These are phyloP conservation scores for Pleurotus eryngii DNA, from an alignment of 768 basidiomycete genomes.

Conservation along the genomic window DNA sequence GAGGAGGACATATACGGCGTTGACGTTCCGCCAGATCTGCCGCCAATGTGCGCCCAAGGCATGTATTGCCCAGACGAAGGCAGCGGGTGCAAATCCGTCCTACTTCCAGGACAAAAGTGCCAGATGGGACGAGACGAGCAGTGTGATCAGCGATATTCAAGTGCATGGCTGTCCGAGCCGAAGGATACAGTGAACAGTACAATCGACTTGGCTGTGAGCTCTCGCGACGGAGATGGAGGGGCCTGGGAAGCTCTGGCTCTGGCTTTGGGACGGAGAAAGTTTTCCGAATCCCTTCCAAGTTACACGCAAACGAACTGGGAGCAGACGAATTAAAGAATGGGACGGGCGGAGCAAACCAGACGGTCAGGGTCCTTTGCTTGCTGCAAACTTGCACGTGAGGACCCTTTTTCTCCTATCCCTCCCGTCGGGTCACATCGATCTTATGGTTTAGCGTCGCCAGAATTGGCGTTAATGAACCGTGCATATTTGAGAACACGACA, in stretches of 20 bases:
- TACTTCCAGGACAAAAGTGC: conserved; percentile 43
- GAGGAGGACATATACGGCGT: conserved; percentile 12
- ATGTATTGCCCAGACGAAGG: conserved; percentile 71
- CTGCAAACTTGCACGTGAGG: conserved; percentile 56
- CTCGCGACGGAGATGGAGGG: too few species aligned
- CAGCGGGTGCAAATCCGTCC: conserved; percentile 45
- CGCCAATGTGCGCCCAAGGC: conserved; percentile 49
- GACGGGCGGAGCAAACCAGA: conserved; percentile 25
- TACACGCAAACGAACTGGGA: too few species aligned
- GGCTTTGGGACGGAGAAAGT: neutral
- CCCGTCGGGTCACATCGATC: too few species aligned
- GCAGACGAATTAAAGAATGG: too few species aligned
- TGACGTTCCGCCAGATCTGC: conserved; percentile 24
- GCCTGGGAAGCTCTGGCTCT: too few species aligned
- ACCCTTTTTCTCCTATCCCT: neutral
- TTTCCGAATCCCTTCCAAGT: neutral
- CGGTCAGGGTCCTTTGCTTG: conserved; percentile 58
- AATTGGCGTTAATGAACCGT: conserved; percentile 46
- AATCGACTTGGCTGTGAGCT: too few species aligned
- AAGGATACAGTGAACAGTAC: too few species aligned
- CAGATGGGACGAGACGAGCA: conserved; percentile 65
- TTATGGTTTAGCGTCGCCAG: conserved; percentile 47
- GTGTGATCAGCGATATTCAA: conserved; percentile 31
- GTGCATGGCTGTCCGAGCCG: conserved; percentile 18
- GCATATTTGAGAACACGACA: conserved; percentile 48